phyloP scores from a whole-genome alignment of 2,329 filamentous ascomycete genomes.

The Cladosporium sp. region DNA sequence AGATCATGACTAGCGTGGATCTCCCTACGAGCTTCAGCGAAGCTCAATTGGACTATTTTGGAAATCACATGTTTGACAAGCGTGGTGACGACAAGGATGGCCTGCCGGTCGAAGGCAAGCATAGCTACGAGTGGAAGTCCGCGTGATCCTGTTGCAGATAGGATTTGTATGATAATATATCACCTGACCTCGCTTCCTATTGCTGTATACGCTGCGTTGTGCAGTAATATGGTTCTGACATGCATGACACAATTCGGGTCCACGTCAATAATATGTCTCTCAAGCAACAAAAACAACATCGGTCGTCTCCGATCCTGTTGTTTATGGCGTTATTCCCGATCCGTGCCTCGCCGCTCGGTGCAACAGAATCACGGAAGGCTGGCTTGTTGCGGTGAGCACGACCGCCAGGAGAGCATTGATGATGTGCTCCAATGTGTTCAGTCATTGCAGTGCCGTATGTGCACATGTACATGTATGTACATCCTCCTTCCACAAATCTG shows the following conservation, averaged over 20 bases:
- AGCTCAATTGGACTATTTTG: slow-evolving; percentile 68
- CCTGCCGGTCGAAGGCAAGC: slow-evolving; percentile 51
- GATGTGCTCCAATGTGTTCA: too few species aligned
- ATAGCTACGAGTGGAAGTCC: slow-evolving; percentile 62
- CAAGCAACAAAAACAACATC: neutral
- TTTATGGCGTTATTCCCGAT: too few species aligned
- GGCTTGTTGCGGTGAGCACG: too few species aligned
- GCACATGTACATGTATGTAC: too few species aligned
- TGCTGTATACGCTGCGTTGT: neutral
- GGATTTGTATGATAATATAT: neutral
- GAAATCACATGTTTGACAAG: slow-evolving; percentile 61
- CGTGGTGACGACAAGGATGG: slow-evolving; percentile 50
- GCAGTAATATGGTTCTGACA: too few species aligned
- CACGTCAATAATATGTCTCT: too few species aligned
- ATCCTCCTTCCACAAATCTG: too few species aligned
- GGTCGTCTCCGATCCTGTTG: slow-evolving; percentile 1
- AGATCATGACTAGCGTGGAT: slow-evolving; percentile 56
- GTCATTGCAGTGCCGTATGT: too few species aligned
- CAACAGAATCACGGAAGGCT: too few species aligned
- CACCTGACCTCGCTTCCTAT: neutral
- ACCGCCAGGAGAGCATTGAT: too few species aligned
- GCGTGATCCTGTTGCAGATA: slow-evolving; percentile 22
- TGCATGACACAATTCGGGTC: neutral
- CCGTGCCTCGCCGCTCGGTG: too few species aligned
- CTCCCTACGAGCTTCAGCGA: slow-evolving; percentile 67